A percentile compares a stretch with the other conserved stretches of the same genome.
Conservation (phyloP, 106 monocot genomes). For the Chionographis japonica region DNA sequence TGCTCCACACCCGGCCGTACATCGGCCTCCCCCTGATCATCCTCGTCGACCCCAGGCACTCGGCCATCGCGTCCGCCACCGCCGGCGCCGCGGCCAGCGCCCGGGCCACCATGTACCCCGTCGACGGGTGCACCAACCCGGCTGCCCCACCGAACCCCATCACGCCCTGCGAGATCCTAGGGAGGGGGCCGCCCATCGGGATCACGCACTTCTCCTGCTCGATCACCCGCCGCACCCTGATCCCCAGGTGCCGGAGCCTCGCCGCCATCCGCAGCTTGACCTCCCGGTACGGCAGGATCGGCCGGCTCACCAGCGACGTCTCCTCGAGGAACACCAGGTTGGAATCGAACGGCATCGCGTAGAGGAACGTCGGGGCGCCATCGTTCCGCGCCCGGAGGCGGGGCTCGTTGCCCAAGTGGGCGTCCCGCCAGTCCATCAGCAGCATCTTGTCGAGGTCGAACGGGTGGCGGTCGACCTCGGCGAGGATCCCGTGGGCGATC, state of each 20-base stretch:
- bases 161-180: slow-evolving; percentile 18
- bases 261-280: slow-evolving; percentile 37
- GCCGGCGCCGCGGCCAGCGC: background rate
- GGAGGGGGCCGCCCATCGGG: slow-evolving; percentile 30
- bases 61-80: slow-evolving; percentile 25
- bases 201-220: slow-evolving; percentile 38
- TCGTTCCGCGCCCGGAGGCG: slow-evolving; percentile 10
- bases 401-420: slow-evolving; percentile 31
- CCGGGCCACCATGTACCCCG: slow-evolving; percentile 31
- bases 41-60: slow-evolving; percentile 26
- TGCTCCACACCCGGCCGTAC: slow-evolving; percentile 15
- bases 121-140: slow-evolving; percentile 25
- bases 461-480: slow-evolving; percentile 33
- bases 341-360: slow-evolving; percentile 24
- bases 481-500: slow-evolving; percentile 34
- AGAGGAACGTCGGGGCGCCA: slow-evolving; percentile 25
- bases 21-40: slow-evolving; percentile 22
- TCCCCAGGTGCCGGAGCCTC: slow-evolving; percentile 27
- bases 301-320: slow-evolving; percentile 30
- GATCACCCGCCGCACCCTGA: slow-evolving; percentile 21
- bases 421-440: slow-evolving; percentile 36
- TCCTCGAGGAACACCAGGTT: slow-evolving; percentile 27
- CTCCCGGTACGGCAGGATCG: slow-evolving; percentile 9
- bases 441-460: slow-evolving; percentile 24
- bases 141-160: slow-evolving; percentile 16